Base-by-base conservation (phyloP, 441 rosid genomes). In the Erodium moschatum region DNA sequence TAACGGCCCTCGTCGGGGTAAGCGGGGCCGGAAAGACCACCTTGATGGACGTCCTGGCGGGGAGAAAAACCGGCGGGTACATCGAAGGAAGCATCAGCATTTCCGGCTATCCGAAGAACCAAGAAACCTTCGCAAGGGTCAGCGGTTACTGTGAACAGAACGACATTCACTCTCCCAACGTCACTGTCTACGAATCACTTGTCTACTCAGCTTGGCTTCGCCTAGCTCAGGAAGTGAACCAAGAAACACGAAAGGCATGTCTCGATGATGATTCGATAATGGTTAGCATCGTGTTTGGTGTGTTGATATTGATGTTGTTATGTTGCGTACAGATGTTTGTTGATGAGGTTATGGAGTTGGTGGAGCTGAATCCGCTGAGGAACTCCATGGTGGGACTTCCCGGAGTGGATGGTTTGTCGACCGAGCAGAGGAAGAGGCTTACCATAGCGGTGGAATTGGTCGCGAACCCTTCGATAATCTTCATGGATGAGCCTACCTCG, bases 1-100 rank as follows among this genome's bases (percentile, higher is more conserved):
- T 90, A 64, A 90, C 92, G 67, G 93, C 96, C 24, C 65, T 88
- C 20, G 85, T 90, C 66, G 96, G 96, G 1, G 90, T 88, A 27
- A 86, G 94, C 66, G 94, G 94, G 20, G 96, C 96, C 0, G 96
- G 96, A 18, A 90, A 90, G 81, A 90, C 96, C 2, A 90, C 96
- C 1, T 74, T 86, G 66, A 86, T 90, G 86, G 96, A 90, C 65
- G 94, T 88, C n/a, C 50, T 90, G 61, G 96, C 94, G 15, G 91
- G 96, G 76, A 78, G 96, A 70, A 90, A 90, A 78, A 90, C 94
- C 0, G 88, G 91, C 5, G 92, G 96, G 6, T 85, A 82, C 66
- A 82, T 83, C 2, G 90, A 90, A 74, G 92, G 94, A 64, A 79
- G 75, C 63, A 82, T 88, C 42, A 85, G 73, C 75, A 81, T 90